phyloP scores from a whole-genome alignment of 2,329 filamentous ascomycete species.

The Fusarium torulosum region DNA sequence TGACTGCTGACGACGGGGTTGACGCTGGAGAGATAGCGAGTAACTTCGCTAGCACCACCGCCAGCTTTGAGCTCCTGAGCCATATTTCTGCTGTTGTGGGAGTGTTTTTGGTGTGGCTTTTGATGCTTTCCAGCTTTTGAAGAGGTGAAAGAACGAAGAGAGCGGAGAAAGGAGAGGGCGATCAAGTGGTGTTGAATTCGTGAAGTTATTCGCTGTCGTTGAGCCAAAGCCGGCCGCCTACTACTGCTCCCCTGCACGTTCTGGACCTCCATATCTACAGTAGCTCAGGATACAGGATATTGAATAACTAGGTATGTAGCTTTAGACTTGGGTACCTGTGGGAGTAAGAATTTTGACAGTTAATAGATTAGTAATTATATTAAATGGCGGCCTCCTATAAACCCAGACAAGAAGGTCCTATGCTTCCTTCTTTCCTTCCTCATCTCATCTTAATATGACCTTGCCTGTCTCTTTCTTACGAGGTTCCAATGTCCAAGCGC shows the following conservation, averaged over 20 bases:
- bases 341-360: neutral
- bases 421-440: neutral
- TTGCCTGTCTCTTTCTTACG: conserved; percentile 3
- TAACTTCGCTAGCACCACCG: conserved; percentile 60
- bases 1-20: conserved; percentile 57
- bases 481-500: neutral
- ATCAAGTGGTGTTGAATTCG: conserved; percentile 37
- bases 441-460: conserved; percentile 8
- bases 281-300: too few species aligned
- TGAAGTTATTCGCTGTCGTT: conserved; percentile 41
- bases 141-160: conserved; percentile 7
- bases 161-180: conserved; percentile 36
- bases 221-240: conserved; percentile 9
- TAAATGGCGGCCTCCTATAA: neutral
- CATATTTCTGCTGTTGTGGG: conserved; percentile 21
- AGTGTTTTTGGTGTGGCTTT: neutral
- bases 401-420: neutral
- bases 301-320: too few species aligned
- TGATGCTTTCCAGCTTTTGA: conserved; percentile 14
- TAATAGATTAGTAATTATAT: neutral
- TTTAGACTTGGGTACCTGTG: neutral
- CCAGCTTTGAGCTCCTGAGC: conserved; percentile 56
- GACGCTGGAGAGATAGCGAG: conserved; percentile 57
- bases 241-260: conserved; percentile 36
- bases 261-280: conserved; percentile 2